These are phyloP conservation scores for Mortierella hygrophila DNA, from an alignment of 192 early-diverging fungal genomes.

Conservation along the genomic window DNA sequence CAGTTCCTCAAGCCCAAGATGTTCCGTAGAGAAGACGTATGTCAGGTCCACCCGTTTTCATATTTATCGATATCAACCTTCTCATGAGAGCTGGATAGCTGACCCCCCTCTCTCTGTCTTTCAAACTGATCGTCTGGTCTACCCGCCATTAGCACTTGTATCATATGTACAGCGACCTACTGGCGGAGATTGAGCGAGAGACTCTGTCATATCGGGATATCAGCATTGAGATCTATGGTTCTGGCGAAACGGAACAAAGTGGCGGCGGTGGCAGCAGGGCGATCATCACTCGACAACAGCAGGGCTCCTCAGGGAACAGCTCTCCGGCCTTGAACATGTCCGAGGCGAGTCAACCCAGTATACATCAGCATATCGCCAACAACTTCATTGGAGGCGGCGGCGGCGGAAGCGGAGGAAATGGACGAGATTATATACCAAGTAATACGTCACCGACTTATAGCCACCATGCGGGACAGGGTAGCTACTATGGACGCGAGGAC, in stretches of 20 bases:
- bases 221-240: neutral
- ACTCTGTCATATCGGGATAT: slow-evolving; percentile 12
- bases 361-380: slow-evolving; percentile 16
- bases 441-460: slow-evolving; percentile 18
- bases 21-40: slow-evolving; percentile 50
- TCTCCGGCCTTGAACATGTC: slow-evolving; percentile 26
- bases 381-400: neutral
- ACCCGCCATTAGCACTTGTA: slow-evolving; percentile 30
- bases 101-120: neutral
- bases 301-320: slow-evolving; percentile 20
- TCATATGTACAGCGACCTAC: slow-evolving; percentile 40
- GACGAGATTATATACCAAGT: slow-evolving; percentile 18
- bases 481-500: slow-evolving; percentile 13
- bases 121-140: neutral
- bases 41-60: neutral
- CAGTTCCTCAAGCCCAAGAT: slow-evolving; percentile 50
- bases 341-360: slow-evolving; percentile 15
- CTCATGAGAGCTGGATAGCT: too few species aligned
- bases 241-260: neutral
- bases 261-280: neutral
- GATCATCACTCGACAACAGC: neutral
- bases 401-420: neutral
- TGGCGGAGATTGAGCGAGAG: slow-evolving; percentile 37
- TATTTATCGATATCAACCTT: neutral
- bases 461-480: slow-evolving; percentile 9